Conservation (phyloP, 192 early-diverging fungal species). For the Coemansia erecta region DNA sequence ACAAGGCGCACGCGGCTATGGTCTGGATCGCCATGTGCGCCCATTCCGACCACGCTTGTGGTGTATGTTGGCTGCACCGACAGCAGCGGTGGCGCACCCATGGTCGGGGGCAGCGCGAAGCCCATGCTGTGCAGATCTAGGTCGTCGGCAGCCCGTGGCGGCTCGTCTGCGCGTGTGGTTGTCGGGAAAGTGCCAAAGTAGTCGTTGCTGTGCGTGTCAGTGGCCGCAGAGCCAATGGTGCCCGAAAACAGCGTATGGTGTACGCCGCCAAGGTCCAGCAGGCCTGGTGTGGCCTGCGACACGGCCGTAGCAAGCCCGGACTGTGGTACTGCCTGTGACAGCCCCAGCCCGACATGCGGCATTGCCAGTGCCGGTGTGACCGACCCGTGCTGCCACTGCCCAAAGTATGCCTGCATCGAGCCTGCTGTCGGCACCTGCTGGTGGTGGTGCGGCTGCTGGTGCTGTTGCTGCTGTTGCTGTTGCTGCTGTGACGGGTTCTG, state of each 20-base stretch:
- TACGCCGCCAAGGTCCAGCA: neutral
- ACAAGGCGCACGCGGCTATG: neutral
- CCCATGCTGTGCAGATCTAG: neutral
- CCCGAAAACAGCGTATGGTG: slow-evolving; percentile 3
- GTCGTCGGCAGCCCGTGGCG: slow-evolving; percentile 6
- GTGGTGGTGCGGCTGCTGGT: neutral
- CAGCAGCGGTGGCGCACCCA: slow-evolving; percentile 3
- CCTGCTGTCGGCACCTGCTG: neutral
- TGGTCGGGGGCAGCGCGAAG: slow-evolving; percentile 11
- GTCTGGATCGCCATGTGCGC: neutral
- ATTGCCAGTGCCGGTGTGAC: neutral
- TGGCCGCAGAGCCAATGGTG: slow-evolving; percentile 3
- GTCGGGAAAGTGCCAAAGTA: slow-evolving; percentile 10
- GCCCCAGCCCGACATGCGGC: neutral
- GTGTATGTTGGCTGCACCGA: neutral
- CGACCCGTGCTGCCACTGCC: neutral
- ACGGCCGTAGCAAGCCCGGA: neutral
- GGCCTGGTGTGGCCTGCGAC: slow-evolving; percentile 2
- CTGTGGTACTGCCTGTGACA: neutral
- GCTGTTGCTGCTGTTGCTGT: slow-evolving; percentile 1
- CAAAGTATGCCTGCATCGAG: slow-evolving; percentile 13
- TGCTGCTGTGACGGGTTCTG: slow-evolving; percentile 4
- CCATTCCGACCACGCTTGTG: neutral
- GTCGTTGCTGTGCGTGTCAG: slow-evolving; percentile 5
- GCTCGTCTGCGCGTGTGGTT: neutral